phyloP scores from a whole-genome alignment of 306 rosid genomes.

The Trifolium pratense region DNA sequence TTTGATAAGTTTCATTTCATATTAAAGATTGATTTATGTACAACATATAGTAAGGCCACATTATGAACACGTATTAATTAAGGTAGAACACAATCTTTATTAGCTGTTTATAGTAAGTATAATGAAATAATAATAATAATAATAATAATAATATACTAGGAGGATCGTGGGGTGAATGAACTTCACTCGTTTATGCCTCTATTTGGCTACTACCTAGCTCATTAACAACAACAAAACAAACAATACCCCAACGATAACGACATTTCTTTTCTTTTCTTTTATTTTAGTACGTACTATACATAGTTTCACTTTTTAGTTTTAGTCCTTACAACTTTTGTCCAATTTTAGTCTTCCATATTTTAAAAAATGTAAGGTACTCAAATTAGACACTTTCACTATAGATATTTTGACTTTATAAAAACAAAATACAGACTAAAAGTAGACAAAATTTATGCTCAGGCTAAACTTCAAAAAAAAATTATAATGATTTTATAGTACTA shows the following conservation, averaged over 20 bases:
- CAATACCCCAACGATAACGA: background rate
- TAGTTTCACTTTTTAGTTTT: no score
- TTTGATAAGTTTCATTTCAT: background rate
- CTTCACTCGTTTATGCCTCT: background rate
- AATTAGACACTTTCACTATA: no score
- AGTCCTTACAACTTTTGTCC: no score
- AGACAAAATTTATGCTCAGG: no score
- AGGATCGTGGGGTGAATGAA: background rate
- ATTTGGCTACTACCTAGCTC: background rate
- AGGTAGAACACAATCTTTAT: conserved; percentile 9
- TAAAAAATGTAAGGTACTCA: no score
- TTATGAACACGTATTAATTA: conserved; percentile 53
- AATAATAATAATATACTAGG: no score
- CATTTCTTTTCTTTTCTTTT: background rate
- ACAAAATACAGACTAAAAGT: no score
- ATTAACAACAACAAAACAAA: background rate
- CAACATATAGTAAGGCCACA: conserved; percentile 38
- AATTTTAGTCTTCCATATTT: no score
- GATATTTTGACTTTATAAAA: no score
- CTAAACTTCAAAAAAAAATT: no score
- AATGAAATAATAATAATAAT: background rate
- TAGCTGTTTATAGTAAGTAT: background rate
- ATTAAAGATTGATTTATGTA: no score
- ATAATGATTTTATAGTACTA: no score
- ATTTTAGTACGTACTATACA: background rate